Evolutionary conservation across 257 asterid species (phyloP).

Genomic region (Fraxinus cuspidata): DNA sequence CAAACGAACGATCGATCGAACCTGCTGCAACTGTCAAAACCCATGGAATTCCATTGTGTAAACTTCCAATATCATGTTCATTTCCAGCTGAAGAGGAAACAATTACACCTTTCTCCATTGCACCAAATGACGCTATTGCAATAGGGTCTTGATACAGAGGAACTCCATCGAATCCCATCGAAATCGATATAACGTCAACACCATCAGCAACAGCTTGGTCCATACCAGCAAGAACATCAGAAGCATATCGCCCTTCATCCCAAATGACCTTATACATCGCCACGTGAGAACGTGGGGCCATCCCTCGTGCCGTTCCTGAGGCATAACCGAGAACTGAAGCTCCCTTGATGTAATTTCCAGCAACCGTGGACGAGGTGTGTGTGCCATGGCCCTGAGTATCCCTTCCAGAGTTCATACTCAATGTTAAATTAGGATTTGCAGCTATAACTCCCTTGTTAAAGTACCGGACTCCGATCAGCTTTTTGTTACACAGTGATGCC

Average conservation of each 20-base stretch:
- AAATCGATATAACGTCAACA: constrained; percentile 47
- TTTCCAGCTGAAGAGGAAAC: constrained; percentile 46
- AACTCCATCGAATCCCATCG: constrained; percentile 22
- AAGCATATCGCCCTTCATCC: constrained; percentile 35
- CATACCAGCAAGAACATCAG: constrained; percentile 47
- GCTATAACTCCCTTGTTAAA: constrained; percentile 42
- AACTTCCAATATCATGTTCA: not conserved
- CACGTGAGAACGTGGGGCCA: constrained; percentile 42
- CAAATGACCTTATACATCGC: constrained; percentile 46
- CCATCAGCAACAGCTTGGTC: constrained; percentile 55
- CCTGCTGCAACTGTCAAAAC: constrained; percentile 36
- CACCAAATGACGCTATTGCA: constrained; percentile 45
- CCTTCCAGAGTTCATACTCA: constrained; percentile 40
- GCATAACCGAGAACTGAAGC: constrained; percentile 44
- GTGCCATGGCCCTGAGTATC: constrained; percentile 45
- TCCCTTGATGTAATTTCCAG: constrained; percentile 41
- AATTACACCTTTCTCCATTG: constrained; percentile 41
- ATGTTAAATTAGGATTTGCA: constrained; percentile 28
- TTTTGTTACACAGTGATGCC: constrained; percentile 38
- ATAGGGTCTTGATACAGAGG: constrained; percentile 40
- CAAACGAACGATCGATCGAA: constrained; percentile 38
- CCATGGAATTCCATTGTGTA: constrained; percentile 49
- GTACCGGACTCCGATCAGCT: constrained; percentile 39
- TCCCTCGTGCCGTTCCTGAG: constrained; percentile 40
- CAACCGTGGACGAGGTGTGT: constrained; percentile 36